Percentiles rank a stretch among this genome's conserved stretches.
Conservation (phyloP, 1,284 basidiomycete species). For the Omphalotus olearius region DNA sequence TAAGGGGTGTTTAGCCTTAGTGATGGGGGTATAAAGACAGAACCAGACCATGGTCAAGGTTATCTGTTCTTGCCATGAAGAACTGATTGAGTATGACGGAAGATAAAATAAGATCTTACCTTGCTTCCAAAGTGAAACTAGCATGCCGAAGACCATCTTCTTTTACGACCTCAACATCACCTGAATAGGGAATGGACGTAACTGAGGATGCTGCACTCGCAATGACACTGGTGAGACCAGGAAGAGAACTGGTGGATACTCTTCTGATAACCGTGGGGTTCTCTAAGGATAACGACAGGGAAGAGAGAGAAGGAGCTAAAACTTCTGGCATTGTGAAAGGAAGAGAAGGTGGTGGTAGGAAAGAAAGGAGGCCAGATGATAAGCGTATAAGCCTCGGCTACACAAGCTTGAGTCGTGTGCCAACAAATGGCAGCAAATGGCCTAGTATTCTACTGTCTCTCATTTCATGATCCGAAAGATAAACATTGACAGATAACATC, state of each 20-base stretch:
- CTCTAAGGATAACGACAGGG: constrained; percentile 13
- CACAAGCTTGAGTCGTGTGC: background rate
- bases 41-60: constrained; percentile 31
- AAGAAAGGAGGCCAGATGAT: too few species aligned
- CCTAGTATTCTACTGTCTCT: too few species aligned
- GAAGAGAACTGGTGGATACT: constrained; percentile 29
- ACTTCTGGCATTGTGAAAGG: background rate
- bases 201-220: constrained; percentile 34
- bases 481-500: too few species aligned
- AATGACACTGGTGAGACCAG: constrained; percentile 29
- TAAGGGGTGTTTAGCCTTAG: constrained; percentile 20
- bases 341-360: too few species aligned
- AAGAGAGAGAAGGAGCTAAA: background rate
- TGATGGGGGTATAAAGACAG: constrained; percentile 20
- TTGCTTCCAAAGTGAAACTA: constrained; percentile 58
- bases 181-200: constrained; percentile 37
- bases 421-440: background rate
- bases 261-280: constrained; percentile 18
- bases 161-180: constrained; percentile 39
- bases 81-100: constrained; percentile 5
- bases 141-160: constrained; percentile 67
- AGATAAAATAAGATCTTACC: constrained; percentile 44
- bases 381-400: background rate
- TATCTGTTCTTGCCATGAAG: constrained; percentile 17
- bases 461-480: too few species aligned